These are phyloP conservation scores for Niveomyces coronatus DNA, from an alignment of 2,329 filamentous ascomycete species.

Conservation along the genomic window DNA sequence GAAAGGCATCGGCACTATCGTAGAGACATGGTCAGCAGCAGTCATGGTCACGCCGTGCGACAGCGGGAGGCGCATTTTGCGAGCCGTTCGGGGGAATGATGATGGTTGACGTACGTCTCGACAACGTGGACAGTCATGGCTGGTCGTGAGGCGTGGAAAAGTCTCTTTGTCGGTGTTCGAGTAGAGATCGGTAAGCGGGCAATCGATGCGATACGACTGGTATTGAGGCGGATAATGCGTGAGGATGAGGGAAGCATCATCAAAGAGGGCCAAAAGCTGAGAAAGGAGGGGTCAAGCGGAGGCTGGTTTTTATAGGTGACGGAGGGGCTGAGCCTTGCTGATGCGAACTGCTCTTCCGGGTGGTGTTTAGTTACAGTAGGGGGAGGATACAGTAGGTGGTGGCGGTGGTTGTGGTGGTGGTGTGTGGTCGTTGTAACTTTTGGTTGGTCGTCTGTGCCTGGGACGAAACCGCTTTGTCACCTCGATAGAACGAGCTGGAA, in stretches of 20 bases:
- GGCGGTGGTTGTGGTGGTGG: too few relatives aligned
- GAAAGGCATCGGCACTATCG: slow-evolving; percentile 9
- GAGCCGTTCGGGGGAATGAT: background rate
- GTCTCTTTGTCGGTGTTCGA: slow-evolving; percentile 1
- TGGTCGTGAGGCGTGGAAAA: slow-evolving; percentile 9
- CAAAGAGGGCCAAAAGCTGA: background rate
- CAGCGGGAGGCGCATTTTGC: background rate
- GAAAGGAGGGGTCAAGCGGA: background rate
- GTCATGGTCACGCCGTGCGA: background rate
- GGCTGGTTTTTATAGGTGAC: slow-evolving; percentile 1
- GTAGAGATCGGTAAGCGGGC: slow-evolving; percentile 2
- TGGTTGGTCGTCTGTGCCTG: too few relatives aligned
- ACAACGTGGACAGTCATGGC: slow-evolving; percentile 11
- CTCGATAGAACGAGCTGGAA: too few relatives aligned
- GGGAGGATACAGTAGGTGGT: too few relatives aligned
- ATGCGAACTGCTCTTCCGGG: too few relatives aligned
- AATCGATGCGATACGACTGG: slow-evolving; percentile 7
- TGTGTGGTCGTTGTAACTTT: too few relatives aligned
- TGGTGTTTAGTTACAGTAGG: too few relatives aligned
- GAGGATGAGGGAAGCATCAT: slow-evolving; percentile 2
- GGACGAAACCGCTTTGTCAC: too few relatives aligned
- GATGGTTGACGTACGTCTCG: slow-evolving; percentile 5
- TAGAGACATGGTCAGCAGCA: background rate
- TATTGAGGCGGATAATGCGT: slow-evolving; percentile 4
- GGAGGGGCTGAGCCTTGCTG: background rate